These are phyloP conservation scores for Aciculosporium take DNA, from an alignment of 2,329 filamentous ascomycete genomes.

Conservation along the genomic window DNA sequence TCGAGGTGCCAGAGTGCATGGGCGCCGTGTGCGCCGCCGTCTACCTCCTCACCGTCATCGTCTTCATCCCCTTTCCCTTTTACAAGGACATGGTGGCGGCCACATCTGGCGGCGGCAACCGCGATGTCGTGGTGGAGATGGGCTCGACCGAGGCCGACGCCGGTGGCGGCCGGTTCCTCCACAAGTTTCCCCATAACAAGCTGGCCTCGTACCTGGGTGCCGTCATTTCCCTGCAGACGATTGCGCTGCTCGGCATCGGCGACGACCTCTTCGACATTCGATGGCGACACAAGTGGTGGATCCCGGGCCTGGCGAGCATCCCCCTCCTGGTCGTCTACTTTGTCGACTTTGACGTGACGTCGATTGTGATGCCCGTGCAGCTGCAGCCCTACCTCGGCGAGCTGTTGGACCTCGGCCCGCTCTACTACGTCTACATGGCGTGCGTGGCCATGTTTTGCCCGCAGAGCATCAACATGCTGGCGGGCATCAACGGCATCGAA, in stretches of 20 bases:
- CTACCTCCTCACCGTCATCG: conserved; percentile 75
- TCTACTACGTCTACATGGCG: conserved; percentile 97
- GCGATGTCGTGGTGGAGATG: conserved; percentile 68
- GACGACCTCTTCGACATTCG: conserved; percentile 97
- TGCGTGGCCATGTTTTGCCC: conserved; percentile 93
- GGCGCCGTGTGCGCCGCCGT: conserved; percentile 85
- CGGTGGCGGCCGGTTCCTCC: conserved; percentile 56
- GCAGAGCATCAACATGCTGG: conserved; percentile 99
- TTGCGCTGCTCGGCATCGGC: conserved; percentile 80
- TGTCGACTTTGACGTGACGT: conserved; percentile 94
- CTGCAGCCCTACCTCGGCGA: conserved; percentile 74
- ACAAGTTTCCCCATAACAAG: conserved; percentile 92
- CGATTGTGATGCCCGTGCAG: conserved; percentile 78
- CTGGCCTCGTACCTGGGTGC: conserved; percentile 91
- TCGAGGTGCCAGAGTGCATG: conserved; percentile 90
- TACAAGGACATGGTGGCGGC: conserved; percentile 96
- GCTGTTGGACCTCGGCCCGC: conserved; percentile 64
- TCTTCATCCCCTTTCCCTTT: conserved; percentile 93
- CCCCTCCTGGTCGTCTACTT: conserved; percentile 95
- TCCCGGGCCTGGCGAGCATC: conserved; percentile 84
- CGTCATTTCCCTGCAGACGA: conserved; percentile 80
- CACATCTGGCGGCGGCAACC: conserved; percentile 84
- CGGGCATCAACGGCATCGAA: conserved; percentile 97
- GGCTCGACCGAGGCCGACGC: conserved; percentile 17
- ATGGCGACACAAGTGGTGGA: conserved; percentile 98